Evolutionary conservation across 2,329 filamentous ascomycete genomes (phyloP).

Genomic region (Proliferodiscus dingleyae): DNA sequence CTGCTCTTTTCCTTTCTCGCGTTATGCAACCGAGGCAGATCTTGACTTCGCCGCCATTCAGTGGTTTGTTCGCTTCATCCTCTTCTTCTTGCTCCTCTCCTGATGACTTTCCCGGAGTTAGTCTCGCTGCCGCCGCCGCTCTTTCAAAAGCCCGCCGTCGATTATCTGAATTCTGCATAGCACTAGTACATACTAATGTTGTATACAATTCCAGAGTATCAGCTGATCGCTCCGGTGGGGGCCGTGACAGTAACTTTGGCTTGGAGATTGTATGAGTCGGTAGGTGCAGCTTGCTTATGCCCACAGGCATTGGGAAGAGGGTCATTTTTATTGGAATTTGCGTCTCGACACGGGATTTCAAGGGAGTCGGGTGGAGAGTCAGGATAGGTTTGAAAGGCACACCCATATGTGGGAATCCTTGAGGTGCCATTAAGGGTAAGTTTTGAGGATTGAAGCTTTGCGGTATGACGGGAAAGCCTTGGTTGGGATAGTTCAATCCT

Average conservation of each 20-base stretch:
- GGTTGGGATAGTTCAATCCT: conserved; percentile 11
- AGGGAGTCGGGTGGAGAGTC: conserved; percentile 60
- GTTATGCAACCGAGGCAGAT: conserved; percentile 92
- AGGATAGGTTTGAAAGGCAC: conserved; percentile 38
- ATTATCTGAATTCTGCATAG: conserved; percentile 70
- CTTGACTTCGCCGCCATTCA: conserved; percentile 87
- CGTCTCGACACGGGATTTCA: conserved; percentile 91
- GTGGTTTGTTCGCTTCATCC: conserved; percentile 57
- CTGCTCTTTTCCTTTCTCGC: conserved; percentile 84
- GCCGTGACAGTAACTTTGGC: conserved; percentile 80
- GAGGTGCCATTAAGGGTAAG: conserved; percentile 20
- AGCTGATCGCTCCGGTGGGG: conserved; percentile 56
- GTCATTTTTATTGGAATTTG: conserved; percentile 87
- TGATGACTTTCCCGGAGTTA: conserved; percentile 12
- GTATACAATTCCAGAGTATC: conserved; percentile 78
- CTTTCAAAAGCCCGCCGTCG: conserved; percentile 53
- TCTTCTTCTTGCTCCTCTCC: conserved; percentile 32
- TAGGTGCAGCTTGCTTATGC: conserved; percentile 76
- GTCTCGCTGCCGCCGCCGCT: conserved; percentile 35
- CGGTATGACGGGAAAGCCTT: conserved; percentile 8
- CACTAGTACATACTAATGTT: conserved; percentile 85
- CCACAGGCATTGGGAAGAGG: conserved; percentile 67
- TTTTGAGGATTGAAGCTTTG: conserved; percentile 13
- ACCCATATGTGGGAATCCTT: conserved; percentile 22
- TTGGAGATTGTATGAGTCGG: conserved; percentile 91